These are phyloP conservation scores for Penicillium waksmanii DNA, from an alignment of 495 filamentous ascomycete genomes.

Conservation along the genomic window DNA sequence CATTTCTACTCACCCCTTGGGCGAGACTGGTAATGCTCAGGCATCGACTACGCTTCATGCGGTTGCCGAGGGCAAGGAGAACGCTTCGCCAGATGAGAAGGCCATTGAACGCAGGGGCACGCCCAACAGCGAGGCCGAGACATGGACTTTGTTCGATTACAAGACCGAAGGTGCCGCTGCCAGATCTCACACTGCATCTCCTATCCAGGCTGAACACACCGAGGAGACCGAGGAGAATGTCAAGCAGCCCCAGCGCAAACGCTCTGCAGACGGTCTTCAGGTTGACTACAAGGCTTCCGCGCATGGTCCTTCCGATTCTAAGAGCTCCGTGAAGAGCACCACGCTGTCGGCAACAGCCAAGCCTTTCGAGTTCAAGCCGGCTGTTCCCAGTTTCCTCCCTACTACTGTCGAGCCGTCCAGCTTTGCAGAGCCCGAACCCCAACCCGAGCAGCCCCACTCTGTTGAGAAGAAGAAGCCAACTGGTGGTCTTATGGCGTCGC, in stretches of 20 bases:
- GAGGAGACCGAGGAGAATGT: slow-evolving; percentile 19
- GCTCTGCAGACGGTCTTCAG: slow-evolving; percentile 15
- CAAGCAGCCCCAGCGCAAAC: slow-evolving; percentile 14
- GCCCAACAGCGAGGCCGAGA: slow-evolving; percentile 45
- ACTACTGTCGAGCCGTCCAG: slow-evolving; percentile 45
- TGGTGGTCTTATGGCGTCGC: slow-evolving; percentile 44
- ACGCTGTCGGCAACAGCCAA: slow-evolving; percentile 67
- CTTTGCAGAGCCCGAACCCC: slow-evolving; percentile 28
- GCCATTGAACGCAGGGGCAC: slow-evolving; percentile 37
- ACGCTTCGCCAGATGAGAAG: slow-evolving; percentile 38
- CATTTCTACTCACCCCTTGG: slow-evolving; percentile 52
- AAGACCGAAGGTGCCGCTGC: slow-evolving; percentile 42
- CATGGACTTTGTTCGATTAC: slow-evolving; percentile 48
- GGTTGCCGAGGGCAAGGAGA: slow-evolving; percentile 52
- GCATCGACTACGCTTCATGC: slow-evolving; percentile 27
- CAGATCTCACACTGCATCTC: slow-evolving; percentile 39
- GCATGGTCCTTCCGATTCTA: slow-evolving; percentile 30
- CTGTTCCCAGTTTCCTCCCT: slow-evolving; percentile 51
- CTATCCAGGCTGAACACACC: slow-evolving; percentile 26
- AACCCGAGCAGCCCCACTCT: slow-evolving; percentile 6
- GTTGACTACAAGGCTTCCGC: slow-evolving; percentile 8
- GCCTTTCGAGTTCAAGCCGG: slow-evolving; percentile 65
- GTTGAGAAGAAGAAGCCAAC: slow-evolving; percentile 24
- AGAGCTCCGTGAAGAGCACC: slow-evolving; percentile 30
- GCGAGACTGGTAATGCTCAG: slow-evolving; percentile 47